Evolutionary conservation across 305 asterid genomes (phyloP).

Genomic region (Ajuga reptans): DNA sequence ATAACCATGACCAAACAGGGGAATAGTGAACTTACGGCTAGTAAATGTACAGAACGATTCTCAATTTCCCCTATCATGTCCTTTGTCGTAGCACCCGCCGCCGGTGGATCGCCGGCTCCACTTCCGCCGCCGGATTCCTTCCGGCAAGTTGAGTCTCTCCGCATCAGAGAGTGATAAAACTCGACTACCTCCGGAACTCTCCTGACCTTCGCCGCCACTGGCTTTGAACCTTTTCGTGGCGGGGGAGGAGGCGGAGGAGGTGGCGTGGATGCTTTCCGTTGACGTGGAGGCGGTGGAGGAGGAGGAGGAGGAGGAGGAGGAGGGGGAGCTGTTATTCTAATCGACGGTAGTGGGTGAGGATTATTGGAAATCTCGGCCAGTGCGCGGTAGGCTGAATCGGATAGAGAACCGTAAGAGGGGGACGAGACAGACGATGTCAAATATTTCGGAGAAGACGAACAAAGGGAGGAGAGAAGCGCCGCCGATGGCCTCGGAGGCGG

Average conservation of each 20-base stretch:
- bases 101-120: constrained; percentile 33
- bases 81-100: constrained; percentile 53
- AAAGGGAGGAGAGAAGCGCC: constrained; percentile 32
- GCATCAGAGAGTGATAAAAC: constrained; percentile 88
- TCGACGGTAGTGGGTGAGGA: constrained; percentile 35
- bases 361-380: constrained; percentile 42
- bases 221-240: constrained; percentile 41
- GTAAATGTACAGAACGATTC: constrained; percentile 84
- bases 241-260: constrained; percentile 78
- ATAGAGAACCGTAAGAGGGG: constrained; percentile 47
- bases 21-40: constrained; percentile 59
- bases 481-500: constrained; percentile 84
- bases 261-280: constrained; percentile 22
- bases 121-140: constrained; percentile 43
- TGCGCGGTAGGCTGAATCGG: constrained; percentile 58
- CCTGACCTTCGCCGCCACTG: constrained; percentile 53
- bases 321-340: constrained; percentile 3
- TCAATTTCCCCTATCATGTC: constrained; percentile 97
- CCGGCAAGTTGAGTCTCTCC: constrained; percentile 67
- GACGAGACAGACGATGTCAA: constrained; percentile 43
- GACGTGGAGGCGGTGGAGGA: constrained; percentile 30
- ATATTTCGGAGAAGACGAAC: constrained; percentile 28
- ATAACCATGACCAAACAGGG: constrained; percentile 15
- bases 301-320: constrained; percentile 32
- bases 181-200: constrained; percentile 96